A percentile compares a stretch with the other conserved stretches of the same genome.
These are phyloP conservation scores for Dactylella cylindrospora DNA, from an alignment of 2,329 filamentous ascomycete genomes.

Conservation along the genomic window DNA sequence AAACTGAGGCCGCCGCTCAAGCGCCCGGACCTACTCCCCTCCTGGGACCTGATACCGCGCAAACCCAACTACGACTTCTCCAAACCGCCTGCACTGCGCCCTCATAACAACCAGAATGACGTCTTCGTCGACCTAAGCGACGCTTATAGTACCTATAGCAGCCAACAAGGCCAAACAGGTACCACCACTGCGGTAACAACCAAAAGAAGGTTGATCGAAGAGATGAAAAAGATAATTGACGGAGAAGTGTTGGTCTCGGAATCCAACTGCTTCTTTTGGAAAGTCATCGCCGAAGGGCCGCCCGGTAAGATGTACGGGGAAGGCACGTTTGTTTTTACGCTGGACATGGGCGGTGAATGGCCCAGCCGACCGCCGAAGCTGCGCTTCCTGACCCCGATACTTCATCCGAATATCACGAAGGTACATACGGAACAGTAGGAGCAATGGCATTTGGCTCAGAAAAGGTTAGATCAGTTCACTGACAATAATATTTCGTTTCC, in stretches of 20 bases:
- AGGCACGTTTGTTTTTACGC: slow-evolving; percentile 30
- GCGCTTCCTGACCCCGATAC: slow-evolving; percentile 43
- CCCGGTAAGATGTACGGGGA: neutral
- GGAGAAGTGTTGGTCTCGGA: slow-evolving; percentile 41
- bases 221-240: slow-evolving; percentile 20
- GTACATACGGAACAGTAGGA: too few relatives aligned
- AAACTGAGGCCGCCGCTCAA: neutral
- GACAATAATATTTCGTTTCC: too few relatives aligned
- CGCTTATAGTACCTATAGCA: neutral
- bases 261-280: slow-evolving; percentile 28
- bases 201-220: slow-evolving; percentile 2
- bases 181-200: neutral
- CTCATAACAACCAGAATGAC: neutral
- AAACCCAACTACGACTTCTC: neutral
- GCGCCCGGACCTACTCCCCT: neutral
- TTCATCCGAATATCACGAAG: slow-evolving; percentile 45
- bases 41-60: neutral
- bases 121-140: neutral
- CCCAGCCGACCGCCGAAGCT: slow-evolving; percentile 23
- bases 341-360: slow-evolving; percentile 19
- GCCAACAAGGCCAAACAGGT: too few relatives aligned
- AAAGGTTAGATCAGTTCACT: too few relatives aligned
- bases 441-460: too few relatives aligned
- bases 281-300: slow-evolving; percentile 8
- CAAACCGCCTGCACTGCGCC: neutral